Base-by-base conservation (phyloP, 805 yeast genomes). In the Saccharomycopsis malanga region DNA sequence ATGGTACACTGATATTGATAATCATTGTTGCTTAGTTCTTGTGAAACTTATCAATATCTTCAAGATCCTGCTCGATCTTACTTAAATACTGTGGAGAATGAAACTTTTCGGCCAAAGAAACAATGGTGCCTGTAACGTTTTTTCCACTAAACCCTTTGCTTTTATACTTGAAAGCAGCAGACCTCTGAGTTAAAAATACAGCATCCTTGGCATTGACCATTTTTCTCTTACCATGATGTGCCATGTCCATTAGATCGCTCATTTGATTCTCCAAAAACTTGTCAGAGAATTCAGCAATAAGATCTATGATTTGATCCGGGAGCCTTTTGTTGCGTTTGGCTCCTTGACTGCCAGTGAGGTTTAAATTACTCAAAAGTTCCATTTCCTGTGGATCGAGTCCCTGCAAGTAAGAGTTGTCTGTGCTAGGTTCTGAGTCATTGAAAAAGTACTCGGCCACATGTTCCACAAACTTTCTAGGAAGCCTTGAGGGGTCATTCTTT, bases 251-350 rank as follows among this genome's bases (percentile, higher is more conserved):
- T 29, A 49, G 34, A 46, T 49, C 53, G 10, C 30, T 18, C 20
- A 44, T 21, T 40, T 45, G 49, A 25, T 45, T 49, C 24, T 42
- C 44, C 17, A 49, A 29, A 30, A 49, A 49, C 4, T 4, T 27
- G 18, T 49, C 44, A 18, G 50, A 39, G 34, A 32, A 36, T 14
- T 48, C 48, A 10, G 18, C 23, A 12, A 48, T 37, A 3, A 39
- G 21, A 7, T 30, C 10, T 10, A 48, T 15, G 12, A 48, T 35
- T 6, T 27, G 23, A n/a, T 42, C 39, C 5, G 38, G 15, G 2
- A 46, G 38, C 37, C 30, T 46, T 4, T 18, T 36, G 12, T 34
- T 34, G 20, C 21, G 1, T 38, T 6, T 24, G 3, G 17, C 18
- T 7, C 24, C 35, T 15, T 32, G 25, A 14, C 18, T 27, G 20